Conservation (phyloP, 2,329 filamentous ascomycete genomes). For the Trichophaea hybrida region DNA sequence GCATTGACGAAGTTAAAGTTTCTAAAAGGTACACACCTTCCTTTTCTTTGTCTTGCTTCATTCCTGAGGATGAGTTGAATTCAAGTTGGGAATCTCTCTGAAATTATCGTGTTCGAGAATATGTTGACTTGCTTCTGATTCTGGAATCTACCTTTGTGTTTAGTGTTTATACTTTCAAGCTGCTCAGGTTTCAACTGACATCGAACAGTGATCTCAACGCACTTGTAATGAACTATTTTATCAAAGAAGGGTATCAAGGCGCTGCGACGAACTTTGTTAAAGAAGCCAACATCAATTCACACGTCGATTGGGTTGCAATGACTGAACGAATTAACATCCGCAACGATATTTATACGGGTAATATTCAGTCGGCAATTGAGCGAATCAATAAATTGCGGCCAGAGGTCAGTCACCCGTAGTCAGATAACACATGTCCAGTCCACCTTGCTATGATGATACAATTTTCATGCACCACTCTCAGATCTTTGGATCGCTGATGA, state of each 20-base stretch:
- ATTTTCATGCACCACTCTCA: slow-evolving; percentile 99
- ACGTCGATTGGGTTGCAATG: slow-evolving; percentile 59
- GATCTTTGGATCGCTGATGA: slow-evolving; percentile 80
- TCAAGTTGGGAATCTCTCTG: slow-evolving; percentile 99
- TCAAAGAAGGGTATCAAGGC: slow-evolving; percentile 84
- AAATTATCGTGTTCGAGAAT: slow-evolving; percentile 70
- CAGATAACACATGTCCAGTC: slow-evolving; percentile 10
- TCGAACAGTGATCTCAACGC: slow-evolving; percentile 77
- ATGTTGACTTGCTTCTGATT: slow-evolving; percentile 63
- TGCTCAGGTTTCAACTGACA: not conserved
- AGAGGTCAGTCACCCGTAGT: slow-evolving; percentile 50
- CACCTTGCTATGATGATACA: slow-evolving; percentile 70
- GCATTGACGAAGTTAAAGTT: slow-evolving; percentile 69
- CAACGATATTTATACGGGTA: slow-evolving; percentile 68
- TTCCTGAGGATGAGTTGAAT: slow-evolving; percentile 61
- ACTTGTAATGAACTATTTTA: slow-evolving; percentile 90
- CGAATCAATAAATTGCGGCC: slow-evolving; percentile 80
- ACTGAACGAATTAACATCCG: slow-evolving; percentile 67
- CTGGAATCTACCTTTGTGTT: slow-evolving; percentile 23
- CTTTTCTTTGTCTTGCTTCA: slow-evolving; percentile 8
- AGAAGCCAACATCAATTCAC: slow-evolving; percentile 73
- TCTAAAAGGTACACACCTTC: slow-evolving; percentile 62
- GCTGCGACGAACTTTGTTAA: slow-evolving; percentile 86
- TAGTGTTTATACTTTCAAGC: not conserved
- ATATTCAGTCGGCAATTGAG: slow-evolving; percentile 74